Evolutionary conservation across 345 rosid species (phyloP).

Genomic region (Anacardium occidentale): DNA sequence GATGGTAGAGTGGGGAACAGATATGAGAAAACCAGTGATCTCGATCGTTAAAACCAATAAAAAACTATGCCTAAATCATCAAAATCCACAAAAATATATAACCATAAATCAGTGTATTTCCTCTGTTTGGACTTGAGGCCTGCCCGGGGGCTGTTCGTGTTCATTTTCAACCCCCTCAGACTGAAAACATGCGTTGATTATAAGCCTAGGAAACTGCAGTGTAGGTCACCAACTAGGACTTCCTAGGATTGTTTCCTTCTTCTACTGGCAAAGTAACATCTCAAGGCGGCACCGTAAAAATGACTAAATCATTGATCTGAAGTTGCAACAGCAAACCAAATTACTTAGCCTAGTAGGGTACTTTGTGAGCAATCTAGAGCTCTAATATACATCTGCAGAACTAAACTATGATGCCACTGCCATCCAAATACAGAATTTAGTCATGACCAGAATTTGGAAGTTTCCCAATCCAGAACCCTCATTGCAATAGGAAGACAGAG

Average conservation of each 20-base stretch:
- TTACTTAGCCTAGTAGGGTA: background rate
- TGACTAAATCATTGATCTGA: background rate
- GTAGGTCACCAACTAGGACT: constrained; percentile 30
- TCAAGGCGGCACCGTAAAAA: background rate
- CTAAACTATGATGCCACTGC: background rate
- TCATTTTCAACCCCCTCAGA: background rate
- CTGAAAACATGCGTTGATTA: constrained; percentile 11
- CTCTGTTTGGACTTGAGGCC: too few relatives aligned
- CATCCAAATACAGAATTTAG: background rate
- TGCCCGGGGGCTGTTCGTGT: background rate
- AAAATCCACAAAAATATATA: background rate
- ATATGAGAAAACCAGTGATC: too few relatives aligned
- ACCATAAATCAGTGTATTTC: background rate
- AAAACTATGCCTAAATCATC: too few relatives aligned
- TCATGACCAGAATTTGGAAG: background rate
- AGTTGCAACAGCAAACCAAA: background rate
- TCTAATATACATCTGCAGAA: background rate
- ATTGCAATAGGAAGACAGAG: background rate
- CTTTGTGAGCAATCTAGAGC: background rate
- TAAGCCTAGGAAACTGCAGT: constrained; percentile 2
- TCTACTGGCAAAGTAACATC: background rate
- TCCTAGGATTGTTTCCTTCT: background rate
- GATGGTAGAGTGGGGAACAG: too few relatives aligned
- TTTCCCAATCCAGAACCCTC: background rate
- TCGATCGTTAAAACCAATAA: background rate